These are phyloP conservation scores for Cladosporium sp. DNA, from an alignment of 2,329 filamentous ascomycete genomes.

Conservation along the genomic window DNA sequence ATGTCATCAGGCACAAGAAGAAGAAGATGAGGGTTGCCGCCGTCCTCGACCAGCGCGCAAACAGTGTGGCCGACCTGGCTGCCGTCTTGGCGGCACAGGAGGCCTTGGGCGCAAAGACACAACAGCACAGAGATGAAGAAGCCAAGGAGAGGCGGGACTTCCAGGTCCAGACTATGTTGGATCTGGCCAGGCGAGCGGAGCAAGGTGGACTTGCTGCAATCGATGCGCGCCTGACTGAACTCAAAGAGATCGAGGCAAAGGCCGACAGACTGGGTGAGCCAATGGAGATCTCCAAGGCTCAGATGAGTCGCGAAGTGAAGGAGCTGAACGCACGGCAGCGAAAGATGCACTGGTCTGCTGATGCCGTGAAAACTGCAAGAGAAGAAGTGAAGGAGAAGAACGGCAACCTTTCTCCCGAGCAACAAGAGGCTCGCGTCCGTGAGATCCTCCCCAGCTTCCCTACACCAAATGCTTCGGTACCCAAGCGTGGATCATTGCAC, in stretches of 20 bases:
- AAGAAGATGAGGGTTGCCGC: constrained; percentile 53
- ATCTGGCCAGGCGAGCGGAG: constrained; percentile 23
- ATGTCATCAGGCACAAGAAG: constrained; percentile 37
- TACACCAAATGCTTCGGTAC: constrained; percentile 19
- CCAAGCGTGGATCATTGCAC: constrained; percentile 20
- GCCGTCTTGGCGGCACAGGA: constrained; percentile 56
- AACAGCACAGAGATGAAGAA: constrained; percentile 23
- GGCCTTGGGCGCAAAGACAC: constrained; percentile 33
- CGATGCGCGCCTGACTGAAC: constrained; percentile 20
- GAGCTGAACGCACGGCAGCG: constrained; percentile 5
- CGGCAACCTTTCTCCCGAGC: background rate
- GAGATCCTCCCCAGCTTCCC: constrained; percentile 27
- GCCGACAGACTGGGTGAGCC: constrained; percentile 18
- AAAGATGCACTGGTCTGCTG: constrained; percentile 26
- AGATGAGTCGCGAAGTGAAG: constrained; percentile 18
- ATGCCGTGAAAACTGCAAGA: constrained; percentile 22
- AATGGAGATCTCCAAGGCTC: constrained; percentile 10
- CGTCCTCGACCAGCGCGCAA: constrained; percentile 66
- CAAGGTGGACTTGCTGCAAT: constrained; percentile 25
- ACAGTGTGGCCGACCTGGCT: constrained; percentile 60
- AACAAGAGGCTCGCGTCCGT: constrained; percentile 10
- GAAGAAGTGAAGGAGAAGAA: background rate
- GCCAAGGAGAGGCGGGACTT: constrained; percentile 18
- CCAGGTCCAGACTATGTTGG: constrained; percentile 26
- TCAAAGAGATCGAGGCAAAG: constrained; percentile 3